These are phyloP conservation scores for Ophiosphaerella herpotricha DNA, from an alignment of 2,329 filamentous ascomycete species.

Conservation along the genomic window DNA sequence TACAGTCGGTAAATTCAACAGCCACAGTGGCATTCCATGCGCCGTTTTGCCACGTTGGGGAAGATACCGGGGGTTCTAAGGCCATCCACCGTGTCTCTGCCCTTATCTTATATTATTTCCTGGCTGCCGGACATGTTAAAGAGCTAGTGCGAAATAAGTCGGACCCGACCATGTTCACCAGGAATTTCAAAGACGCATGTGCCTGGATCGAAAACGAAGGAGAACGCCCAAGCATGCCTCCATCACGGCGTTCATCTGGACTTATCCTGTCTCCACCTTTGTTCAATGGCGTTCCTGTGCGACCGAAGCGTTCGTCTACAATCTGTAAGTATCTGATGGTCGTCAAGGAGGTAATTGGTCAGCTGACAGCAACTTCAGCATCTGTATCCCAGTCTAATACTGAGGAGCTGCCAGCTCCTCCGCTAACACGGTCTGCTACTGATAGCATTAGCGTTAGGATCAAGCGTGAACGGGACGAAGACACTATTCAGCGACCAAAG, in stretches of 20 bases:
- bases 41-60: slow-evolving; percentile 34
- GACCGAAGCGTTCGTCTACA: slow-evolving; percentile 67
- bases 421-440: slow-evolving; percentile 24
- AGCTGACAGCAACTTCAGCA: slow-evolving; percentile 7
- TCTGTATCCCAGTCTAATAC: slow-evolving; percentile 9
- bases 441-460: slow-evolving; percentile 22
- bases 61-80: slow-evolving; percentile 30
- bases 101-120: slow-evolving; percentile 32
- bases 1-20: slow-evolving; percentile 31
- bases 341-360: slow-evolving; percentile 54
- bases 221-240: slow-evolving; percentile 18
- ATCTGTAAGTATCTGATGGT: slow-evolving; percentile 65
- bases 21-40: slow-evolving; percentile 33
- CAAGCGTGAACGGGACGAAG: slow-evolving; percentile 32
- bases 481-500: slow-evolving; percentile 18
- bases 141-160: slow-evolving; percentile 28
- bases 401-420: slow-evolving; percentile 11
- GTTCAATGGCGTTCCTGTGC: slow-evolving; percentile 42
- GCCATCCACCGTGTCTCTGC: slow-evolving; percentile 34
- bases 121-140: slow-evolving; percentile 30
- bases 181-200: slow-evolving; percentile 34
- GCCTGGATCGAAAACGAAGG: slow-evolving; percentile 33
- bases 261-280: slow-evolving; percentile 13
- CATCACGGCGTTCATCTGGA: slow-evolving; percentile 25
- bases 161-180: slow-evolving; percentile 35